These are phyloP conservation scores for Sporopachydermia lactativora DNA, from an alignment of 805 yeast genomes.

Conservation along the genomic window DNA sequence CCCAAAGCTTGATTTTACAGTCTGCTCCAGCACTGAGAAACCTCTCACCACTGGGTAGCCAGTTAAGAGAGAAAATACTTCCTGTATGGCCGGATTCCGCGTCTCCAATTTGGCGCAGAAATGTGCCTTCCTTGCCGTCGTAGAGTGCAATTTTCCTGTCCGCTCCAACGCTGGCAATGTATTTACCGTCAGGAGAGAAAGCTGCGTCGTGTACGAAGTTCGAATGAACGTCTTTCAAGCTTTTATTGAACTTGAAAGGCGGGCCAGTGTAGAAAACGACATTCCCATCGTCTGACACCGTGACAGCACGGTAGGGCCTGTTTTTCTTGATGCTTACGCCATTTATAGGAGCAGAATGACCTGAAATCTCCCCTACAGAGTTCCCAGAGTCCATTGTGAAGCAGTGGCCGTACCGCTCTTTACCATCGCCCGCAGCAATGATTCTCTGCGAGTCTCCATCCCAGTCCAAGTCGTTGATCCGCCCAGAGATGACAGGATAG, in stretches of 20 bases:
- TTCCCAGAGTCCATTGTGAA: constrained; percentile 92
- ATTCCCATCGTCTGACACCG: constrained; percentile 82
- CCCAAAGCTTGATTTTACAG: constrained; percentile 55
- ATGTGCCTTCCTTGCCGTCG: constrained; percentile 82
- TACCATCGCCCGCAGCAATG: constrained; percentile 92
- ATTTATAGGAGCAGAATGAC: constrained; percentile 74
- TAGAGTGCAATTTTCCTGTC: constrained; percentile 68
- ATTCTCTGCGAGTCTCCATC: constrained; percentile 77
- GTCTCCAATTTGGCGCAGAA: constrained; percentile 30
- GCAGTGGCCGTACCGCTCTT: constrained; percentile 83
- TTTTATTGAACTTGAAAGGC: constrained; percentile 74
- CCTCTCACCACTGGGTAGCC: constrained; percentile 38
- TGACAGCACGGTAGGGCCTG: constrained; percentile 87
- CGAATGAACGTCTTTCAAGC: constrained; percentile 60
- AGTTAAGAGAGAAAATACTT: constrained; percentile 66
- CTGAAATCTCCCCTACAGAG: constrained; percentile 91
- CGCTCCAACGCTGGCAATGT: constrained; percentile 68
- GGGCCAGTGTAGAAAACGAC: constrained; percentile 83
- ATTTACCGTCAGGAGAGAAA: constrained; percentile 70
- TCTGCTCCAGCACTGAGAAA: constrained; percentile 80
- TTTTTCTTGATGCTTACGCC: constrained; percentile 74
- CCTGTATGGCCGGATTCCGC: constrained; percentile 43
- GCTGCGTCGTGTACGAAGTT: constrained; percentile 71
- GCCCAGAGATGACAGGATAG: constrained; percentile 59
- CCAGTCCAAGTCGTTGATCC: constrained; percentile 79